phyloP scores from a whole-genome alignment of 2,329 filamentous ascomycete genomes.

The Periconia digitata region DNA sequence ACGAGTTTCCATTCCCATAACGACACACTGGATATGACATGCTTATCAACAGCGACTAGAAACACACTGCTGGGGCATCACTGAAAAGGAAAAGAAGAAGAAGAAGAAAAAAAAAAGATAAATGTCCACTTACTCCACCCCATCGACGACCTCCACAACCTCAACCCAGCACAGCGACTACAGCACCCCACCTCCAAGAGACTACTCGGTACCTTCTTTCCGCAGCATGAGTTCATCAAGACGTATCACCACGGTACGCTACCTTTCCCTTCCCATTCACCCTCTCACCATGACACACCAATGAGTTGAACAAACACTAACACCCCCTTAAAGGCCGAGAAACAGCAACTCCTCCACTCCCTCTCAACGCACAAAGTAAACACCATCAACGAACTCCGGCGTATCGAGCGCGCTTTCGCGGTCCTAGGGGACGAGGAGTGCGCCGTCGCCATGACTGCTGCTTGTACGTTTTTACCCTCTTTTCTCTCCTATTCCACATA shows the following conservation, averaged over 20 bases:
- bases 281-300: not conserved
- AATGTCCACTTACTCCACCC: constrained; percentile 25
- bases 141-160: constrained; percentile 21
- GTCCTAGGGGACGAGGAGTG: constrained; percentile 61
- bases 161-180: constrained; percentile 23
- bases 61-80: not conserved
- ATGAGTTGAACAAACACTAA: constrained; percentile 7
- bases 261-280: not conserved
- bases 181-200: constrained; percentile 27
- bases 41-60: not conserved
- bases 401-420: constrained; percentile 68
- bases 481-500: too few relatives aligned
- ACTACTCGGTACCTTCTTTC: constrained; percentile 24
- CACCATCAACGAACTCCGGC: constrained; percentile 70
- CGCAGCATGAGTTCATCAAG: constrained; percentile 27
- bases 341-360: constrained; percentile 62
- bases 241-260: constrained; percentile 29
- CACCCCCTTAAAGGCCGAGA: constrained; percentile 45
- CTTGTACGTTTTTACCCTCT: constrained; percentile 50
- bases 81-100: too few relatives aligned
- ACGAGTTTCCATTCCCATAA: too few relatives aligned
- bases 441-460: constrained; percentile 67
- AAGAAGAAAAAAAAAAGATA: not conserved
- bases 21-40: too few relatives aligned
- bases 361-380: constrained; percentile 70